Evolutionary conservation across 306 rosid genomes (phyloP).

Genomic region (Nissolia schottii): DNA sequence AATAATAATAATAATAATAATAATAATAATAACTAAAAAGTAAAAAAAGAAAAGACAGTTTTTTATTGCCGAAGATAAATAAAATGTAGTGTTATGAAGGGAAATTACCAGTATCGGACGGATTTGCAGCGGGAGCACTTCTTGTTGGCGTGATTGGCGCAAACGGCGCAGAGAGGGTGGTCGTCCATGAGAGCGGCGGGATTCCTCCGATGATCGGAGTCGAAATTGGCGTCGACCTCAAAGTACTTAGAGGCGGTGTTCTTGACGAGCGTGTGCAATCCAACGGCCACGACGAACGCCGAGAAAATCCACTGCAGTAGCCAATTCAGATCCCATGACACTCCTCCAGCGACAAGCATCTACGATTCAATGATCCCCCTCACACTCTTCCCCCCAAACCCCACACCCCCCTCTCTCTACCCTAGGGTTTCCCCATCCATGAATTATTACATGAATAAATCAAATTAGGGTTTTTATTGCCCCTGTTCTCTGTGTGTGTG

Average conservation of each 20-base stretch:
- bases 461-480: neutral
- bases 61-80: too few relatives aligned
- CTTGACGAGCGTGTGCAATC: slow-evolving; percentile 55
- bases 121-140: slow-evolving; percentile 79
- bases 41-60: too few relatives aligned
- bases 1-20: too few relatives aligned
- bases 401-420: neutral
- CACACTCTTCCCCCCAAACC: too few relatives aligned
- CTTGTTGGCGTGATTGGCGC: slow-evolving; percentile 38
- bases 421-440: neutral
- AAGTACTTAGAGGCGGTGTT: slow-evolving; percentile 81
- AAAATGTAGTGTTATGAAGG: too few relatives aligned
- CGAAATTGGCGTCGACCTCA: slow-evolving; percentile 76
- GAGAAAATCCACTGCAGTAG: slow-evolving; percentile 54
- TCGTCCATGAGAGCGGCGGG: slow-evolving; percentile 24
- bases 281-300: slow-evolving; percentile 36
- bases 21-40: too few relatives aligned
- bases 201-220: slow-evolving; percentile 29
- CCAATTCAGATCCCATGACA: slow-evolving; percentile 66
- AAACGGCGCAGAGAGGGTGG: slow-evolving; percentile 42
- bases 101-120: slow-evolving; percentile 77
- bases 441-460: neutral
- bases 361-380: slow-evolving; percentile 34
- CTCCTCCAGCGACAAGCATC: slow-evolving; percentile 80
- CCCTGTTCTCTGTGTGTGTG: neutral